Evolutionary conservation across 2,329 filamentous ascomycete genomes (phyloP).

Genomic region (Pestalotiopsis sp.): DNA sequence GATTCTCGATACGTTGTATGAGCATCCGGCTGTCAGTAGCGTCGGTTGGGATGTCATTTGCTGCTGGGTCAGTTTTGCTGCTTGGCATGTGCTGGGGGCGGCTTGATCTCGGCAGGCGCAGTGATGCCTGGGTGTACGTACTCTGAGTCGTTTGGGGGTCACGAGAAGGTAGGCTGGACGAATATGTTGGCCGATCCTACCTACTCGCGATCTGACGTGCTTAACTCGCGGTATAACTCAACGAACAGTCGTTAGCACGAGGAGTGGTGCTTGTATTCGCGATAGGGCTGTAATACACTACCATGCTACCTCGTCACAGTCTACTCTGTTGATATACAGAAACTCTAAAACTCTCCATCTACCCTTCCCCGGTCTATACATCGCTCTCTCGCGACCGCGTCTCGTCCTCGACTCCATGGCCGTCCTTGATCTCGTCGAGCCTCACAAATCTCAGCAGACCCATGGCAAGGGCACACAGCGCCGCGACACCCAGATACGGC

Average conservation of each 20-base stretch:
- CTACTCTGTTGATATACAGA: not conserved
- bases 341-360: not conserved
- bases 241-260: too few relatives aligned
- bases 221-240: too few relatives aligned
- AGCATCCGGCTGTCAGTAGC: slow-evolving; percentile 29
- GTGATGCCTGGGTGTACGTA: too few relatives aligned
- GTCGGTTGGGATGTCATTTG: slow-evolving; percentile 30
- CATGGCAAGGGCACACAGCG: slow-evolving; percentile 10
- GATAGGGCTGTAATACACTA: not conserved
- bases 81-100: slow-evolving; percentile 18
- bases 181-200: too few relatives aligned
- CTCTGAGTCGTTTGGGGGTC: too few relatives aligned
- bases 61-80: slow-evolving; percentile 25
- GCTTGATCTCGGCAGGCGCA: not conserved
- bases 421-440: not conserved
- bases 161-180: too few relatives aligned
- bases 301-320: too few relatives aligned
- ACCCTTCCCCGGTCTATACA: not conserved
- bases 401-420: not conserved
- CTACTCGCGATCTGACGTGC: too few relatives aligned
- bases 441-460: not conserved
- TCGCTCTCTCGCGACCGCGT: not conserved
- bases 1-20: slow-evolving; percentile 10
- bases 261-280: too few relatives aligned
- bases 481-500: slow-evolving; percentile 33